A percentile compares a stretch with the other conserved stretches of the same genome.
These are phyloP conservation scores for Penicillium angulare DNA, from an alignment of 495 filamentous ascomycete genomes.

Conservation along the genomic window DNA sequence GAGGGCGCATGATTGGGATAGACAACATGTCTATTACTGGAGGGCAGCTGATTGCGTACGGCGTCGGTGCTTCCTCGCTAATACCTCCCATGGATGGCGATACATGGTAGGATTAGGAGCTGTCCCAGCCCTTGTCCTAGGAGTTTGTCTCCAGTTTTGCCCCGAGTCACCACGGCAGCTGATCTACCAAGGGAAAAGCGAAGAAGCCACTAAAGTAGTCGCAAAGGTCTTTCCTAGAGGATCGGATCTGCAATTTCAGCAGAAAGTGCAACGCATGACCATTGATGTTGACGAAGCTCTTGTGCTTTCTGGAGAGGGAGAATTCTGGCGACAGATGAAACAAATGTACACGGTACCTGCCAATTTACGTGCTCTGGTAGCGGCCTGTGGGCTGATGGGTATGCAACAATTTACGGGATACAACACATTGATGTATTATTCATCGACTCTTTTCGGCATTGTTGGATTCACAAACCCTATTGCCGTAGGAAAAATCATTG, in stretches of 20 bases:
- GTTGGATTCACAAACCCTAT: no score
- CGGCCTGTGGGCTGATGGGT: no score
- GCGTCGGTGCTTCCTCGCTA: slow-evolving; percentile 50
- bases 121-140: slow-evolving; percentile 44
- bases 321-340: no score
- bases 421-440: no score
- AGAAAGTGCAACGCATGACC: slow-evolving; percentile 38
- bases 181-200: slow-evolving; percentile 38
- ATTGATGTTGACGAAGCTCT: slow-evolving; percentile 33
- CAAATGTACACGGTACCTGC: no score
- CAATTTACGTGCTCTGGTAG: no score
- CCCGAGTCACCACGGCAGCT: slow-evolving; percentile 53
- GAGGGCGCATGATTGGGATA: slow-evolving; percentile 51
- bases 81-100: slow-evolving; percentile 47
- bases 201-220: slow-evolving; percentile 35
- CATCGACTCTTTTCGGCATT: no score
- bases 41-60: slow-evolving; percentile 51
- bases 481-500: no score
- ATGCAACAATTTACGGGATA: no score
- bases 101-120: slow-evolving; percentile 49
- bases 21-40: slow-evolving; percentile 55
- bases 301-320: no score
- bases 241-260: slow-evolving; percentile 32
- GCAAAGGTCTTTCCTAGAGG: slow-evolving; percentile 36
- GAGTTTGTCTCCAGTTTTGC: slow-evolving; percentile 41